These are phyloP conservation scores for Scheffersomyces lignicola DNA, from an alignment of 1,139 yeast genomes.

Conservation along the genomic window DNA sequence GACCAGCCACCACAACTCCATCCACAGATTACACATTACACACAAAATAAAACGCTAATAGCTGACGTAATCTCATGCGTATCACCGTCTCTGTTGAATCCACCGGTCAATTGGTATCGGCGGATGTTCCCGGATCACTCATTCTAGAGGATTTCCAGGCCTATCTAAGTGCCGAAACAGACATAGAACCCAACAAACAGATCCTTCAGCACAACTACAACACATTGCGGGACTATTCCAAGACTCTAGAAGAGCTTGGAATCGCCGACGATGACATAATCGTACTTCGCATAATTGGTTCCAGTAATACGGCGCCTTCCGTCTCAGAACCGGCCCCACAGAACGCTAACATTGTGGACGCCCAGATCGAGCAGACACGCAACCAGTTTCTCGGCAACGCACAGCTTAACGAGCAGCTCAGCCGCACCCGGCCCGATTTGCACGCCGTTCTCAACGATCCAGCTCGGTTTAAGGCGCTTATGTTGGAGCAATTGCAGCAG, in stretches of 20 bases:
- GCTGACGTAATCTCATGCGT: too few species aligned
- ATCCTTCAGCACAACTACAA: conserved; percentile 49
- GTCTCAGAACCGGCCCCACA: conserved; percentile 11
- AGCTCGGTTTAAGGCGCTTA: conserved; percentile 47
- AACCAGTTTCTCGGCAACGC: conserved; percentile 47
- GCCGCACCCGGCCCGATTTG: conserved; percentile 41
- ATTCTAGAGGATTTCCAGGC: conserved; percentile 70
- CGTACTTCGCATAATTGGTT: conserved; percentile 21
- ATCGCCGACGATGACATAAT: conserved; percentile 61
- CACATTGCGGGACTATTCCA: conserved; percentile 29
- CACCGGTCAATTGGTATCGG: conserved; percentile 32
- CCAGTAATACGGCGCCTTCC: conserved; percentile 11
- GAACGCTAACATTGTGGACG: conserved; percentile 22
- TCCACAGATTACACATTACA: too few species aligned
- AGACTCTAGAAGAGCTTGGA: conserved; percentile 47
- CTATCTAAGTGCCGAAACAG: conserved; percentile 73
- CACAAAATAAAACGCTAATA: too few species aligned
- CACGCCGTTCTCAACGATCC: conserved; percentile 52
- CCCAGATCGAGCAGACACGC: conserved; percentile 52
- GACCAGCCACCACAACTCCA: conserved; percentile 2
- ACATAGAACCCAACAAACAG: conserved; percentile 48
- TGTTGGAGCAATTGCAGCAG: conserved; percentile 35
- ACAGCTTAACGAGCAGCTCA: conserved; percentile 31
- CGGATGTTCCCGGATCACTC: conserved; percentile 67
- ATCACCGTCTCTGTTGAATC: conserved; percentile 36